Percentiles rank a stretch among this genome's conserved stretches.
Evolutionary conservation across 495 filamentous ascomycete genomes (phyloP).

Genomic region (Filosporella fistucella): DNA sequence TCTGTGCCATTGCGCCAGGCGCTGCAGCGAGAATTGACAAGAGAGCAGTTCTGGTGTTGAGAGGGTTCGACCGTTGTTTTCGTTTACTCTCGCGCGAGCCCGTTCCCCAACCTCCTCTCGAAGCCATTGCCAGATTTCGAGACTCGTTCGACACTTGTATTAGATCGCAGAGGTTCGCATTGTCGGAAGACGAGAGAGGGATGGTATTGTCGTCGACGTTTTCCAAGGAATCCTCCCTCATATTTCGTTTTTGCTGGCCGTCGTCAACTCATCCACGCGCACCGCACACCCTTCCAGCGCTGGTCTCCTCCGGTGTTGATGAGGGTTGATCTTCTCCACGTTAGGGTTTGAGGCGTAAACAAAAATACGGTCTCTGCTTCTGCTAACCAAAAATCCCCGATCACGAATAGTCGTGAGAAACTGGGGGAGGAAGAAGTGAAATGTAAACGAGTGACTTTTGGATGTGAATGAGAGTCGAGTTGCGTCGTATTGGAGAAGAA

Average conservation of each 20-base stretch:
- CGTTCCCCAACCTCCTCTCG: neutral
- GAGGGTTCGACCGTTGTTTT: slow-evolving; percentile 6
- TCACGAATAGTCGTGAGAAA: slow-evolving; percentile 8
- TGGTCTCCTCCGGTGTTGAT: neutral
- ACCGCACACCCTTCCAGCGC: no score
- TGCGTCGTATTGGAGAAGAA: slow-evolving; percentile 1
- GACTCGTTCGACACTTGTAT: slow-evolving; percentile 1
- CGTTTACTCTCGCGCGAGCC: slow-evolving; percentile 1
- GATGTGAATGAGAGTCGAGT: slow-evolving; percentile 2
- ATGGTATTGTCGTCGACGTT: slow-evolving; percentile 11
- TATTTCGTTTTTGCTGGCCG: slow-evolving; percentile 14
- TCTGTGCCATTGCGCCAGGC: slow-evolving; percentile 31
- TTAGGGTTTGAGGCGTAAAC: slow-evolving; percentile 5
- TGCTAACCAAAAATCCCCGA: slow-evolving; percentile 10
- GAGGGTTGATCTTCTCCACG: slow-evolving; percentile 7
- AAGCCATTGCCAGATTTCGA: slow-evolving; percentile 4
- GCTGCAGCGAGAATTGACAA: slow-evolving; percentile 28
- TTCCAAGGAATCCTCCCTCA: slow-evolving; percentile 17
- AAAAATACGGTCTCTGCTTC: neutral
- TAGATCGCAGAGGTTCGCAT: slow-evolving; percentile 10
- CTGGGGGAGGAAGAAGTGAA: slow-evolving; percentile 8
- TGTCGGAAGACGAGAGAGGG: slow-evolving; percentile 2
- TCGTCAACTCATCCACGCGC: slow-evolving; percentile 17
- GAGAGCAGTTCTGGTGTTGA: slow-evolving; percentile 19
- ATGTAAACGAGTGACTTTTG: slow-evolving; percentile 21